Evolutionary conservation across 768 basidiomycete genomes (phyloP).

Genomic region (Trametes maxima): DNA sequence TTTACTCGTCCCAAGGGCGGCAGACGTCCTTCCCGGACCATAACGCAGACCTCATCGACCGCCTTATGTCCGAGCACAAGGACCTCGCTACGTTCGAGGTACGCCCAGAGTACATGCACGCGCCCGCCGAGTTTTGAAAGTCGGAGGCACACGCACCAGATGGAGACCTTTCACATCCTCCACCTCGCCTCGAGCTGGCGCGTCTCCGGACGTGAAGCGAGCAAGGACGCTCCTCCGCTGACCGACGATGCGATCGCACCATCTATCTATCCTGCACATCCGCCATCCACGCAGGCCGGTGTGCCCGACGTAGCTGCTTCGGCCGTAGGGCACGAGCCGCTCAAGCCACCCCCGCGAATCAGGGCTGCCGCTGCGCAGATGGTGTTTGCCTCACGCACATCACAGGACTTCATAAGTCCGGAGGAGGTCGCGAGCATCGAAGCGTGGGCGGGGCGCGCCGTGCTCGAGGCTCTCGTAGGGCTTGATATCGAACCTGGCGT

Average conservation of each 20-base stretch:
- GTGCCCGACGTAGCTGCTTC: constrained; percentile 20
- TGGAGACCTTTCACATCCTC: constrained; percentile 84
- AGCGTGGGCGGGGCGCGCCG: constrained; percentile 60
- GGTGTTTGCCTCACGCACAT: constrained; percentile 77
- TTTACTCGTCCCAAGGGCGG: constrained; percentile 86
- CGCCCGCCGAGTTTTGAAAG: constrained; percentile 8
- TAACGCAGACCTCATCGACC: constrained; percentile 64
- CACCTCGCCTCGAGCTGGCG: constrained; percentile 78
- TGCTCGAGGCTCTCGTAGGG: constrained; percentile 57
- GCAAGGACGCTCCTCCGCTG: constrained; percentile 42
- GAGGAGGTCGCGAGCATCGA: constrained; percentile 61
- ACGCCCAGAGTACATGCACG: constrained; percentile 10
- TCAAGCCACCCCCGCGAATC: constrained; percentile 44
- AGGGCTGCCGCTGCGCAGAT: constrained; percentile 81
- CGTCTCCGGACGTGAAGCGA: constrained; percentile 31
- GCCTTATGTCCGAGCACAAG: constrained; percentile 49
- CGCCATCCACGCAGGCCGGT: constrained; percentile 25
- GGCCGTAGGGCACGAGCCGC: constrained; percentile 13
- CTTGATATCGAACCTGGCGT: constrained; percentile 55
- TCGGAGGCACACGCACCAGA: constrained; percentile 45
- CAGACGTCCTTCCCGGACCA: constrained; percentile 79
- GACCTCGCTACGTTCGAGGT: constrained; percentile 75
- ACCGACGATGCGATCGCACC: constrained; percentile 48
- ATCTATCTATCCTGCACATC: constrained; percentile 32
- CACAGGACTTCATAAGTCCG: constrained; percentile 76